Evolutionary conservation across 1,284 basidiomycete genomes (phyloP).

Genomic region (Trichosporon ovoides): DNA sequence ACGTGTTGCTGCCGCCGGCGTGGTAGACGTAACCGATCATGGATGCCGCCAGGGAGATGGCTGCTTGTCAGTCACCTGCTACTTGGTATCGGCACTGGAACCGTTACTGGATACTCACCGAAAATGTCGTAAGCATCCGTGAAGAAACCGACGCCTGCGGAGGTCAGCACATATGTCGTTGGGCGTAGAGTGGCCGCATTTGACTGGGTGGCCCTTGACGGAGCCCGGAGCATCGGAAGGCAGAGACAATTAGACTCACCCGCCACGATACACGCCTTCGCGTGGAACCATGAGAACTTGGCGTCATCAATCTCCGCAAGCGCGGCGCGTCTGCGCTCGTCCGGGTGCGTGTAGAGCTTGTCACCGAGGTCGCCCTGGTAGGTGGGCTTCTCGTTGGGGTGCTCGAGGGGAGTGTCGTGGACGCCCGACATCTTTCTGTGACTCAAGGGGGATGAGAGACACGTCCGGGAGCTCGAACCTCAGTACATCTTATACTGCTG

Average conservation of each 20-base stretch:
- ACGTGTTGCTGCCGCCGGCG: constrained; percentile 43
- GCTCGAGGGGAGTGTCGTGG: background rate
- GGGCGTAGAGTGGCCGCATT: background rate
- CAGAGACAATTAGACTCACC: constrained; percentile 29
- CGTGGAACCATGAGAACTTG: constrained; percentile 57
- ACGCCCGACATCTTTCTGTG: background rate
- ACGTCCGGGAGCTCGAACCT: too few species aligned
- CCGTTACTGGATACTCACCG: constrained; percentile 14
- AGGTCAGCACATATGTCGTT: constrained; percentile 1
- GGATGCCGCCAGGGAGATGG: constrained; percentile 63
- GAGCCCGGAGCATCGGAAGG: background rate
- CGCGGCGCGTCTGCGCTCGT: constrained; percentile 60
- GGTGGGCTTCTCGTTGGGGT: constrained; percentile 11
- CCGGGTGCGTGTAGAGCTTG: constrained; percentile 17
- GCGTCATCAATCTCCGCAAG: constrained; percentile 71
- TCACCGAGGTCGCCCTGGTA: constrained; percentile 10
- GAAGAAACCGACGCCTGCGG: constrained; percentile 43
- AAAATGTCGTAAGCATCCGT: constrained; percentile 51
- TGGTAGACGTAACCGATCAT: constrained; percentile 77
- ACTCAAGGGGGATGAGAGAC: background rate
- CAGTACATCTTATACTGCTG: background rate
- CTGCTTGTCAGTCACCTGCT: background rate
- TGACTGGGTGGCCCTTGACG: background rate
- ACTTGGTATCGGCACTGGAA: background rate
- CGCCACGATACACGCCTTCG: constrained; percentile 50